A percentile compares a stretch with the other conserved stretches of the same genome.
Conservation (phyloP, 139 green algal genomes). For the Trebouxia sp. region DNA sequence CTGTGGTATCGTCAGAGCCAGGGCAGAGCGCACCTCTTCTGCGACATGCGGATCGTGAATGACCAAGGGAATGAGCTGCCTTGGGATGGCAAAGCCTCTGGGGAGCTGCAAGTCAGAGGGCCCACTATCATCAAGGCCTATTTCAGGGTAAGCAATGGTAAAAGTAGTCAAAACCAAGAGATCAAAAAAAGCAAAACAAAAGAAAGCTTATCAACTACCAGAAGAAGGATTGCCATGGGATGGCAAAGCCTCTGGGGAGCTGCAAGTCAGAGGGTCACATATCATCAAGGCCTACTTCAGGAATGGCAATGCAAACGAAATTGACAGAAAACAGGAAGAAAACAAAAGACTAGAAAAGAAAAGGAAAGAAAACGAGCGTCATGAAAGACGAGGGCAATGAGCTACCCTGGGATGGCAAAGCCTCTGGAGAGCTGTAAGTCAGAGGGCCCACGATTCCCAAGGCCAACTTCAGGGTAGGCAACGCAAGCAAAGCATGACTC, state of each 20-base stretch:
- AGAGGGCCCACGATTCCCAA: slow-evolving; percentile 56
- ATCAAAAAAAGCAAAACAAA: too few relatives aligned
- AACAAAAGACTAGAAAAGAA: too few relatives aligned
- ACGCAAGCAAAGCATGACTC: too few relatives aligned
- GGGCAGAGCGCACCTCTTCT: slow-evolving; percentile 58
- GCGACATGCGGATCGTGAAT: slow-evolving; percentile 71
- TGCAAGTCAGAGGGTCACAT: slow-evolving; percentile 71
- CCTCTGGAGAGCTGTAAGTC: slow-evolving; percentile 72
- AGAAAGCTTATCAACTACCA: too few relatives aligned
- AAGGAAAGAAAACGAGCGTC: too few relatives aligned
- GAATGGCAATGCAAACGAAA: too few relatives aligned
- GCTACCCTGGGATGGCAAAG: slow-evolving; percentile 51
- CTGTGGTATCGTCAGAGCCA: slow-evolving; percentile 51
- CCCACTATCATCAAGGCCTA: slow-evolving; percentile 60
- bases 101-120: slow-evolving; percentile 75
- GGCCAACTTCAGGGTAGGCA: slow-evolving; percentile 59
- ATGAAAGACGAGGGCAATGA: slow-evolving; percentile 58
- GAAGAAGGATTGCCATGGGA: slow-evolving; percentile 50
- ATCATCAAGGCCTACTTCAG: slow-evolving; percentile 64
- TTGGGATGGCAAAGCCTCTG: slow-evolving; percentile 51
- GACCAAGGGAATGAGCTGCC: slow-evolving; percentile 53
- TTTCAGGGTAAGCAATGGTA: slow-evolving; percentile 49
- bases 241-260: slow-evolving; percentile 58
- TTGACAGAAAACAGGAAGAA: too few relatives aligned
- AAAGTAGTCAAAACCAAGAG: too few relatives aligned